These are phyloP conservation scores for Thelonectria blattea DNA, from an alignment of 2,329 filamentous ascomycete genomes.

Conservation along the genomic window DNA sequence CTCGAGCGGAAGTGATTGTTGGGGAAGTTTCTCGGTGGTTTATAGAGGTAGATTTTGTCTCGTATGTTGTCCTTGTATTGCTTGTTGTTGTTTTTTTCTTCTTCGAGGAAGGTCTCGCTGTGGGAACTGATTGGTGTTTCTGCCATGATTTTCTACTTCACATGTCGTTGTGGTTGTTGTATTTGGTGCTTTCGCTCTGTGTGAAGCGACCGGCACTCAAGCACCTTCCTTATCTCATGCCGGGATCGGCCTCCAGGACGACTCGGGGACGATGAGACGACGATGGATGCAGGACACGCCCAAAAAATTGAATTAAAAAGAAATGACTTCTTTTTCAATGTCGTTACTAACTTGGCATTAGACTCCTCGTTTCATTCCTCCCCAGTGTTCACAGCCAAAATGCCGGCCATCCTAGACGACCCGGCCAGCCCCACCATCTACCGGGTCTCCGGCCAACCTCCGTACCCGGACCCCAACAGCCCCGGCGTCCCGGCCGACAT, in stretches of 20 bases:
- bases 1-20: too few relatives aligned
- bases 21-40: too few relatives aligned
- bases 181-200: neutral
- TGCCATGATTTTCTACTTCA: neutral
- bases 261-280: neutral
- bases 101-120: neutral
- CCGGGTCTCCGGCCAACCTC: conserved; percentile 69
- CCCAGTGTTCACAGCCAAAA: conserved; percentile 44
- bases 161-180: neutral
- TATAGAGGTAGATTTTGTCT: neutral
- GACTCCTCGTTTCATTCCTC: neutral
- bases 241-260: neutral
- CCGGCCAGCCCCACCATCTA: conserved; percentile 73
- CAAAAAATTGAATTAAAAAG: neutral
- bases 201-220: too few relatives aligned
- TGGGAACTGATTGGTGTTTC: neutral
- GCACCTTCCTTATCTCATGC: neutral
- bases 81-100: neutral
- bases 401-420: conserved; percentile 83
- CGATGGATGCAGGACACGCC: neutral
- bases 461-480: conserved; percentile 67
- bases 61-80: neutral
- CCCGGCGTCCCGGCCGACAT: conserved; percentile 73
- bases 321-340: neutral
- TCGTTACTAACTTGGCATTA: neutral